Evolutionary conservation across 306 rosid species (phyloP).

Genomic region (Castanospermum australe): DNA sequence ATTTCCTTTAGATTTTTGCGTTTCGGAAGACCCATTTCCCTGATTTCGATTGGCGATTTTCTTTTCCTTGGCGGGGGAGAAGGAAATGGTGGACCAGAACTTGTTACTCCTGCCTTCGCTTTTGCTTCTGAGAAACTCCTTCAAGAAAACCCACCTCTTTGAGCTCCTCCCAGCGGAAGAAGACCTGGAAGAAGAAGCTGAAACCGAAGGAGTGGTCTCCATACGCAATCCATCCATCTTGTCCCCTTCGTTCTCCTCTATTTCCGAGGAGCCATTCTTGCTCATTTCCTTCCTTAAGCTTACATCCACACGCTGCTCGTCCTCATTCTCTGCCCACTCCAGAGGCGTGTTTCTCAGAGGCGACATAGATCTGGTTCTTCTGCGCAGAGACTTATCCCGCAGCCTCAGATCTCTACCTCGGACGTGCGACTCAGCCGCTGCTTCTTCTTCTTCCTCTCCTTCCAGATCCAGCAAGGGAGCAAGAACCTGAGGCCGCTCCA

Average conservation of each 20-base stretch:
- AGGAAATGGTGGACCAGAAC: constrained; percentile 86
- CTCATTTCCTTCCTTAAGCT: not conserved
- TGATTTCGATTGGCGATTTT: constrained; percentile 29
- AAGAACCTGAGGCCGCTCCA: constrained; percentile 61
- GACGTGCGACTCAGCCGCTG: constrained; percentile 2
- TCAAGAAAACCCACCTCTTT: constrained; percentile 81
- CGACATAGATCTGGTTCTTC: constrained; percentile 94
- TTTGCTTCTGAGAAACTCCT: constrained; percentile 91
- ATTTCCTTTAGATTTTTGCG: constrained; percentile 31
- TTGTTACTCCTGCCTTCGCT: constrained; percentile 95
- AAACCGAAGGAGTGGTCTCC: constrained; percentile 61
- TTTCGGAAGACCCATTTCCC: constrained; percentile 23
- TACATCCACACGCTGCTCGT: not conserved
- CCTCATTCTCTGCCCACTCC: constrained; percentile 58
- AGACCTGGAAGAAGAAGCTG: constrained; percentile 84
- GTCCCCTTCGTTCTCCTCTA: constrained; percentile 33
- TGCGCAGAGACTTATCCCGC: constrained; percentile 58
- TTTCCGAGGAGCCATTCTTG: constrained; percentile 28
- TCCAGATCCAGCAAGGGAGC: constrained; percentile 66
- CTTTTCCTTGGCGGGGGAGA: constrained; percentile 71
- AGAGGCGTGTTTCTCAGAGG: constrained; percentile 58
- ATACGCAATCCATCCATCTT: constrained; percentile 40
- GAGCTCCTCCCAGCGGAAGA: constrained; percentile 96
- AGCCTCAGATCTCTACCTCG: constrained; percentile 91
- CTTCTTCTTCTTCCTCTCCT: constrained; percentile 26